Evolutionary conservation across 2,329 filamentous ascomycete genomes (phyloP), one percentile per base, ranked within the genome.

Genomic region (Drechslerella dactyloides): DNA sequence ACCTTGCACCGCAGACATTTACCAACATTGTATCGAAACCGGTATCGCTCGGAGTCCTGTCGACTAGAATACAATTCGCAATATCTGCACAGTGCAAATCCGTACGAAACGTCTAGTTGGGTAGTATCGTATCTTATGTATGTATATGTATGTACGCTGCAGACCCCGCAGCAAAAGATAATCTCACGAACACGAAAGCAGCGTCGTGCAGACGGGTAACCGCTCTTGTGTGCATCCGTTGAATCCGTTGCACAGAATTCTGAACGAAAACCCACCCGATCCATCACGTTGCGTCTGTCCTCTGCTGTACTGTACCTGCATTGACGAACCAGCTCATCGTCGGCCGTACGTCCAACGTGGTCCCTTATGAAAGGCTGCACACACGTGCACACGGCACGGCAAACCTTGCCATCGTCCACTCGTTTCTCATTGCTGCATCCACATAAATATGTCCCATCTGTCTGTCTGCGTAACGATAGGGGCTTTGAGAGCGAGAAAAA

Each of bases 321-420:
- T 70, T 59, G 59, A 59, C 59, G 66, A 19, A 70, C 54, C 66
- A 70, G 59, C 66, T 70, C 66, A 70, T 61, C 66, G 21, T 21
- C 44, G n/a, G n/a, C 27, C 27, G 27, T 44, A 21, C 11, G n/a
- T 48, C 44, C 54, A 44, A 70, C 66, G 66, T 70, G 66, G 66
- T 64, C 51, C n/a, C 19, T 55, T 54, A 42, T 60, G 58, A 70
- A 64, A 70, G 58, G 66, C 44, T n/a, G n/a, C n/a, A n/a, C 59
- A 63, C 59, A 48, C 17, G 44, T 48, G 44, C 44, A 17, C 44
- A 48, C 44, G 44, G 44, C 44, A 48, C 8, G 27, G 4, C 4
- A 33, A 33, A 3, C 27, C 27, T 8, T 3, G 21, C 27, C 46
- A 13, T 40, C n/a, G 40, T 37, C 40, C 23, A 1, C 48, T 56